Evolutionary conservation across 164 flowering plant species (phyloP).

Genomic region (Nymphaea thermarum): DNA sequence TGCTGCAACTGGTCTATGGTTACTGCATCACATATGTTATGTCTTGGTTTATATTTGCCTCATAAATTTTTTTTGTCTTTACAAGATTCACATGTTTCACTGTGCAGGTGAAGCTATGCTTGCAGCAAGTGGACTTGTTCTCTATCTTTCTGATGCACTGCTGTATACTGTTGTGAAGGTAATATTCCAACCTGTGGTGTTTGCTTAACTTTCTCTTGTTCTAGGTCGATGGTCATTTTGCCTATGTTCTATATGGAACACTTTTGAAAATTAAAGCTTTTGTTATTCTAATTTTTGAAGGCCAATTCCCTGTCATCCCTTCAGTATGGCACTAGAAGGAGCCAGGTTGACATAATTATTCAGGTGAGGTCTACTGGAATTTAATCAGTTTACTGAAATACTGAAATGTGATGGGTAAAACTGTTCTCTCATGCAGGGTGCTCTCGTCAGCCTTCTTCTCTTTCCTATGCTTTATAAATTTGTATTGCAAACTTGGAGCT

Average conservation of each 20-base stretch:
- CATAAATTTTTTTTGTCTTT: too few relatives aligned
- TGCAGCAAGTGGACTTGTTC: not conserved
- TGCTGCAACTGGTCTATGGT: not conserved
- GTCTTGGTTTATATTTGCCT: not conserved
- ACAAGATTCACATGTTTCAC: not conserved
- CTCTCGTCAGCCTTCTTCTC: conserved; percentile 66
- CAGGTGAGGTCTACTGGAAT: conserved; percentile 39
- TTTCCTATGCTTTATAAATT: conserved; percentile 47
- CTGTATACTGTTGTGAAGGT: not conserved
- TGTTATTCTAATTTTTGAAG: not conserved
- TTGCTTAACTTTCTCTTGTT: conserved; percentile 30
- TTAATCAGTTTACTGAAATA: conserved; percentile 4
- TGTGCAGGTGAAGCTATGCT: not conserved
- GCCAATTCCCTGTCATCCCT: conserved; percentile 13
- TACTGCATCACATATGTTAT: not conserved
- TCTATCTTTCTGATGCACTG: not conserved
- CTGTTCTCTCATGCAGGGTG: conserved; percentile 45
- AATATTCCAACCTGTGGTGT: not conserved
- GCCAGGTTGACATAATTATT: conserved; percentile 62
- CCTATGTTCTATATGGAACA: conserved; percentile 51
- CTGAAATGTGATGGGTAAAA: conserved; percentile 2
- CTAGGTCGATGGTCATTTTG: conserved; percentile 77
- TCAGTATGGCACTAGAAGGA: conserved; percentile 38
- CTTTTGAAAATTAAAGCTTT: conserved; percentile 6
- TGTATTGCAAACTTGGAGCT: conserved; percentile 22